Conservation (phyloP, 1,284 basidiomycete species). For the Amanita bisporigera region DNA sequence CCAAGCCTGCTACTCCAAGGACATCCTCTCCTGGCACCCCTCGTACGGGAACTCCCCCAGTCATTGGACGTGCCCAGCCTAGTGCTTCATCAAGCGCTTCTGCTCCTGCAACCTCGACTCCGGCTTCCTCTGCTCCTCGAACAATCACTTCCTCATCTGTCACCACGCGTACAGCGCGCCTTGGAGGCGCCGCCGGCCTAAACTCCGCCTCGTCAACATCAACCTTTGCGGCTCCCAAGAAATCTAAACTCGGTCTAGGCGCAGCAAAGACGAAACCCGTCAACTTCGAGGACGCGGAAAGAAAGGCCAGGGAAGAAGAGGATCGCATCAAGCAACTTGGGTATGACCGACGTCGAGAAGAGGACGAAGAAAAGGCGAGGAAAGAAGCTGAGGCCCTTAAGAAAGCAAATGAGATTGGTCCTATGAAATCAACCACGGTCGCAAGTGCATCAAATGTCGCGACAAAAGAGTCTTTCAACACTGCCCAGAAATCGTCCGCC, state of each 20-base stretch:
- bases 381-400: constrained; percentile 58
- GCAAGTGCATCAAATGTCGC: constrained; percentile 32
- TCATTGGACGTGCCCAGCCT: constrained; percentile 58
- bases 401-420: constrained; percentile 48
- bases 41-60: constrained; percentile 56
- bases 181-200: constrained; percentile 56
- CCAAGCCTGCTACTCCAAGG: constrained; percentile 75
- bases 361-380: constrained; percentile 66
- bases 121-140: constrained; percentile 52
- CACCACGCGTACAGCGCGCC: constrained; percentile 43
- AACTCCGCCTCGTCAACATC: constrained; percentile 53
- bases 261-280: constrained; percentile 85
- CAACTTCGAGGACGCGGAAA: constrained; percentile 92
- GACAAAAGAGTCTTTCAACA: constrained; percentile 32
- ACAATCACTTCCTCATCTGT: constrained; percentile 67
- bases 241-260: constrained; percentile 82
- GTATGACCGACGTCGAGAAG: constrained; percentile 84
- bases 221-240: constrained; percentile 51
- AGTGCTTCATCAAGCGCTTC: constrained; percentile 34
- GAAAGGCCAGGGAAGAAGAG: constrained; percentile 86
- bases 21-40: constrained; percentile 57
- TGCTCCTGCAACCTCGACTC: constrained; percentile 30
- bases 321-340: constrained; percentile 89
- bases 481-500: constrained; percentile 51
- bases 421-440: constrained; percentile 43